phyloP scores from a whole-genome alignment of 176 grass and related monocot genomes.

The Aechmea fasciata region DNA sequence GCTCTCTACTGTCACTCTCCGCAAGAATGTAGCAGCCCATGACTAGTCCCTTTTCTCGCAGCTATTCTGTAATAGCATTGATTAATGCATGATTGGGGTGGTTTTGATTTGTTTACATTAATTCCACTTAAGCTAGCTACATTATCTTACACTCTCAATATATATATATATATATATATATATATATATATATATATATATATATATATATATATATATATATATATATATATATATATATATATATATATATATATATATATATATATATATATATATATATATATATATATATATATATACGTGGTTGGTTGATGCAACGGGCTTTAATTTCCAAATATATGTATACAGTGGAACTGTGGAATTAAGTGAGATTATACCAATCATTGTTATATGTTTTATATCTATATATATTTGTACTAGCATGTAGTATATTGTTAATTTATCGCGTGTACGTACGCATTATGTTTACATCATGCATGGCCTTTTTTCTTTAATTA shows the following conservation, averaged over 20 bases:
- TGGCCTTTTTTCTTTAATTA: too few relatives aligned
- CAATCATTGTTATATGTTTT: background rate
- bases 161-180: background rate
- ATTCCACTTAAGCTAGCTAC: background rate
- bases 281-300: background rate
- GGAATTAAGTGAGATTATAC: background rate
- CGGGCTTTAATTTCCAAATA: background rate
- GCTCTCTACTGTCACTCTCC: conserved; percentile 23
- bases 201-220: background rate
- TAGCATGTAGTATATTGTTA: background rate
- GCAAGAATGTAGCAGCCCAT: conserved; percentile 12
- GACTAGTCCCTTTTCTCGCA: conserved; percentile 29
- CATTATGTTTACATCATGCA: background rate
- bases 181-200: background rate
- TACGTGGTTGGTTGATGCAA: background rate
- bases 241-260: background rate
- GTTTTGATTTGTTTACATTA: background rate
- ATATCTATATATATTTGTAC: background rate
- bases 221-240: background rate
- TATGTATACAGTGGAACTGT: background rate
- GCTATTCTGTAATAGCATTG: conserved; percentile 7
- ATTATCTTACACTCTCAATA: background rate
- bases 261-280: background rate
- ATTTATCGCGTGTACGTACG: background rate
- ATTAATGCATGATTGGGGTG: conserved; percentile 21